Percentiles rank a stretch among this genome's conserved stretches.
phyloP scores from a whole-genome alignment of 2,329 filamentous ascomycete species.

The Colletotrichum tofieldiae region DNA sequence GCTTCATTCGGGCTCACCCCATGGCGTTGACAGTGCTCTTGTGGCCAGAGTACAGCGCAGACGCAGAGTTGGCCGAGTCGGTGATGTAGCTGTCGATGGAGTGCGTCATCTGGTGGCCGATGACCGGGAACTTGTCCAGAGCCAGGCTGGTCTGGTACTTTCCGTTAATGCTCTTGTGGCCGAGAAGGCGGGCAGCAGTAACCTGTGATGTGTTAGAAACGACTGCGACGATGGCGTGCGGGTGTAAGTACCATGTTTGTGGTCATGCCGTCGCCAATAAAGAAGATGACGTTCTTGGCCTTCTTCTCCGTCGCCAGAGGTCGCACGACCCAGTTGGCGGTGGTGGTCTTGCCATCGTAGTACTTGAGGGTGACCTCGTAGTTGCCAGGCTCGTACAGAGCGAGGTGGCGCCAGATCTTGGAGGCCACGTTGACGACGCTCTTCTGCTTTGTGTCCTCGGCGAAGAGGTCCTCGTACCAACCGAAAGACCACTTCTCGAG shows the following conservation, averaged over 20 bases:
- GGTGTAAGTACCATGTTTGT: conserved; percentile 74
- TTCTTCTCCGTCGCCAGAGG: conserved; percentile 78
- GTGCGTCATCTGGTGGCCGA: conserved; percentile 92
- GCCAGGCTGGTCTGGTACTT: conserved; percentile 84
- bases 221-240: background rate
- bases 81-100: conserved; percentile 90
- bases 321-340: conserved; percentile 83
- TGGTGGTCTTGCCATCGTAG: conserved; percentile 80
- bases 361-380: conserved; percentile 85
- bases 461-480: conserved; percentile 91
- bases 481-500: conserved; percentile 87
- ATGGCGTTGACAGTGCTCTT: conserved; percentile 88
- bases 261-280: conserved; percentile 83
- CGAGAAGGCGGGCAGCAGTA: conserved; percentile 84
- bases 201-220: conserved; percentile 58
- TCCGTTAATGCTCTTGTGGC: conserved; percentile 87
- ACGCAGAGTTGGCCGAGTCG: conserved; percentile 88
- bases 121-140: conserved; percentile 87
- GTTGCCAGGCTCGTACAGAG: conserved; percentile 83
- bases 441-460: conserved; percentile 77
- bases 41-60: conserved; percentile 86
- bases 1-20: conserved; percentile 61
- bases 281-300: conserved; percentile 89
- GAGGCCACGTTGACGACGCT: conserved; percentile 85
- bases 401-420: conserved; percentile 83